phyloP scores from a whole-genome alignment of 768 basidiomycete genomes.

The Hydnomerulius pinastri region DNA sequence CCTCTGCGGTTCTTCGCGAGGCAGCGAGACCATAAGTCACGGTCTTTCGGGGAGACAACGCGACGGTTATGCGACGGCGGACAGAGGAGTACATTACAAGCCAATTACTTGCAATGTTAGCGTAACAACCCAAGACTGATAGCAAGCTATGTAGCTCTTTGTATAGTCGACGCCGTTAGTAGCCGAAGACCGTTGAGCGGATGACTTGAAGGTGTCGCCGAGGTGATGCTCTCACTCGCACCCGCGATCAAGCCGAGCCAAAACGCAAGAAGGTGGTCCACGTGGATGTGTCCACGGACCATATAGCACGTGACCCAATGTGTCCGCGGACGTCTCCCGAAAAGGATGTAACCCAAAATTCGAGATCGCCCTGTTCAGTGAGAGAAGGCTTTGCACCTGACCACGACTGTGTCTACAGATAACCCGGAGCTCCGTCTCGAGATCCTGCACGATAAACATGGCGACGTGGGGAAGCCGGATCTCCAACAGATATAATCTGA shows the following conservation, averaged over 20 bases:
- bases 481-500: constrained; percentile 2
- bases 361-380: neutral
- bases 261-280: neutral
- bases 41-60: constrained; percentile 41
- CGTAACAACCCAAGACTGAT: too few relatives aligned
- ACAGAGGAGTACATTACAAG: constrained; percentile 45
- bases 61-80: constrained; percentile 40
- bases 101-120: neutral
- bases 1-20: constrained; percentile 34
- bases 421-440: constrained; percentile 7
- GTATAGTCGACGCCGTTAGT: too few relatives aligned
- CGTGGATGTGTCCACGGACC: neutral
- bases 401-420: neutral
- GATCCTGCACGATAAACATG: neutral
- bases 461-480: neutral
- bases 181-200: too few relatives aligned
- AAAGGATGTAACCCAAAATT: too few relatives aligned
- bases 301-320: neutral
- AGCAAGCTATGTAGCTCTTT: too few relatives aligned
- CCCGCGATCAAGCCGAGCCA: neutral
- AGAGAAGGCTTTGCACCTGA: neutral
- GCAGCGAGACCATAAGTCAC: constrained; percentile 55
- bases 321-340: neutral
- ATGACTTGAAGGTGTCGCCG: too few relatives aligned
- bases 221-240: neutral